These are phyloP conservation scores for Mycena sp. DNA, from an alignment of 1,284 basidiomycete genomes.

Conservation along the genomic window DNA sequence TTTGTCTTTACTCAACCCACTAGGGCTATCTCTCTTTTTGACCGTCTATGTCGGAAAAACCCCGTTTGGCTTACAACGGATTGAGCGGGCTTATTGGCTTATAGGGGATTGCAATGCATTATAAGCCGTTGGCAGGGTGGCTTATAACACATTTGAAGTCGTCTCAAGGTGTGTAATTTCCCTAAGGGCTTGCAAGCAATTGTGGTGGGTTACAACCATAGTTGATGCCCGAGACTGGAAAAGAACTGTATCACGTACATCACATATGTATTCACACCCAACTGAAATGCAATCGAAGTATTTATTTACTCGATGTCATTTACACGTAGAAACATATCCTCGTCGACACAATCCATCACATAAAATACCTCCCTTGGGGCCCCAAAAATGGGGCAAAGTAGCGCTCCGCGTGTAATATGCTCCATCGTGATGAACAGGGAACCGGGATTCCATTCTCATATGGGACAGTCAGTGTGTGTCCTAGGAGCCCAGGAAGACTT, in stretches of 20 bases:
- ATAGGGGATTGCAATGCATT: background rate
- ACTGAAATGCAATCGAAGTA: background rate
- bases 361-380: constrained; percentile 15
- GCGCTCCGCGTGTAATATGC: constrained; percentile 13
- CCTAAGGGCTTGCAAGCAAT: background rate
- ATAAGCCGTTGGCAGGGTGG: background rate
- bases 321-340: constrained; percentile 23
- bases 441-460: background rate
- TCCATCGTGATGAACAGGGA: constrained; percentile 11
- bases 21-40: too few species aligned
- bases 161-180: background rate
- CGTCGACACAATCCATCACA: constrained; percentile 23
- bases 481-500: background rate
- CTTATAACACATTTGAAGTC: background rate
- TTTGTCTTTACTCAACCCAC: too few species aligned
- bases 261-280: background rate
- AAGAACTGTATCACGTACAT: background rate
- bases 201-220: background rate
- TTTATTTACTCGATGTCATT: constrained; percentile 10
- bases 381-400: constrained; percentile 18
- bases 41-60: too few species aligned
- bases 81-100: background rate
- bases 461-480: constrained; percentile 20
- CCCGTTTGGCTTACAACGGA: background rate
- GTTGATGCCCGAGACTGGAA: background rate